These are phyloP conservation scores for Trichaptum fuscoviolaceum DNA, from an alignment of 768 basidiomycete genomes.

Conservation along the genomic window DNA sequence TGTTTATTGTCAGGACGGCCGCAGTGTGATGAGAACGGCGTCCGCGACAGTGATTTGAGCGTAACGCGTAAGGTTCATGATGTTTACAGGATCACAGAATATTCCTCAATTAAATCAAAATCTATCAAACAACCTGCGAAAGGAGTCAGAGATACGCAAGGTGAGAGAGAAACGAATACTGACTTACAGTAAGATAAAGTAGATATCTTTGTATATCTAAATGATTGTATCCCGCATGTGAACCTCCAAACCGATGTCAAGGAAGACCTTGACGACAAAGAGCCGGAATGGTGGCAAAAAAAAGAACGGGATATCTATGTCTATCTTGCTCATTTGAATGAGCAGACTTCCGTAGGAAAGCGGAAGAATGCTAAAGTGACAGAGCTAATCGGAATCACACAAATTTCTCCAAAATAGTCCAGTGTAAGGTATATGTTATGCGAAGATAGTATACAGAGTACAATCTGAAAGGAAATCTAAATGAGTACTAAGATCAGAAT, in stretches of 20 bases:
- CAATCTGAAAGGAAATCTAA: background rate
- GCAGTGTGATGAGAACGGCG: too few species aligned
- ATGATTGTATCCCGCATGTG: conserved; percentile 44
- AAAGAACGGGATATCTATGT: conserved; percentile 27
- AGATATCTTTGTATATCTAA: too few species aligned
- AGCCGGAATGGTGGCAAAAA: conserved; percentile 37
- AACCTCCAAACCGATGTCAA: conserved; percentile 37
- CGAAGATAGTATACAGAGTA: background rate
- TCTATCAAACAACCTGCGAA: too few species aligned
- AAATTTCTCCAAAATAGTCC: background rate
- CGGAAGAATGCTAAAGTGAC: conserved; percentile 84
- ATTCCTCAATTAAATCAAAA: too few species aligned
- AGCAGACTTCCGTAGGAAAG: conserved; percentile 59
- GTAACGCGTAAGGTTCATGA: too few species aligned
- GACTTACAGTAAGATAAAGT: too few species aligned
- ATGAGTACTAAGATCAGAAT: background rate
- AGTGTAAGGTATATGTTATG: background rate
- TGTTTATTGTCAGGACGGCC: too few species aligned
- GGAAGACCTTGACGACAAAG: conserved; percentile 20
- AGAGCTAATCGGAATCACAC: conserved; percentile 36
- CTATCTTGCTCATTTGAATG: conserved; percentile 83
- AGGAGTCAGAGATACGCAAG: too few species aligned
- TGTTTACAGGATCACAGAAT: too few species aligned
- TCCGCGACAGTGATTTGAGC: too few species aligned
- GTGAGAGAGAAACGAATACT: too few species aligned